Evolutionary conservation across 2,329 filamentous ascomycete genomes (phyloP).

Genomic region (Penicillium sp.): DNA sequence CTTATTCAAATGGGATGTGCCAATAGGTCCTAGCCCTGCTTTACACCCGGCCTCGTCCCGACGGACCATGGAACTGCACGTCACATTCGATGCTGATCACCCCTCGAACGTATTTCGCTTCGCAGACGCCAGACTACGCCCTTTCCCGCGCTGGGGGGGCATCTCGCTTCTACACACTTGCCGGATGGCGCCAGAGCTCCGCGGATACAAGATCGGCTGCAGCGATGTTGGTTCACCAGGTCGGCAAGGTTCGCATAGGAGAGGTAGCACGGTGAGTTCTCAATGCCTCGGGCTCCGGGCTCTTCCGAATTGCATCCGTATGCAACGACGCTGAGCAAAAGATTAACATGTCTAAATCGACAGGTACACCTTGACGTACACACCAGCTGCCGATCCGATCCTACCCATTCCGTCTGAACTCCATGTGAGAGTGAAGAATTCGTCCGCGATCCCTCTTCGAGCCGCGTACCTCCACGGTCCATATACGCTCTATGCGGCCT

Average conservation of each 20-base stretch:
- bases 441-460: conserved; percentile 79
- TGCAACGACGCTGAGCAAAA: background rate
- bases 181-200: conserved; percentile 32
- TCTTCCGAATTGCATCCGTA: background rate
- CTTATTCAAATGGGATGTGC: background rate
- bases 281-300: background rate
- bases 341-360: conserved; percentile 2
- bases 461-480: conserved; percentile 96
- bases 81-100: conserved; percentile 40
- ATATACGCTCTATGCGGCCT: conserved; percentile 81
- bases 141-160: conserved; percentile 18
- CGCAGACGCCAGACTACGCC: conserved; percentile 35
- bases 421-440: conserved; percentile 85
- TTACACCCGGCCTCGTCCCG: background rate
- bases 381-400: conserved; percentile 80
- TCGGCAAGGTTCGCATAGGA: conserved; percentile 86
- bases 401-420: conserved; percentile 76
- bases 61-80: conserved; percentile 22
- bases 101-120: conserved; percentile 40
- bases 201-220: conserved; percentile 20
- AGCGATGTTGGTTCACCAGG: conserved; percentile 82
- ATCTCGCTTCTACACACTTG: conserved; percentile 29
- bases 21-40: background rate
- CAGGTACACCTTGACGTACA: conserved; percentile 81
- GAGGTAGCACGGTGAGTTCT: conserved; percentile 74